These are phyloP conservation scores for Fusarium sp. DNA, from an alignment of 2,329 filamentous ascomycete genomes.

Conservation along the genomic window DNA sequence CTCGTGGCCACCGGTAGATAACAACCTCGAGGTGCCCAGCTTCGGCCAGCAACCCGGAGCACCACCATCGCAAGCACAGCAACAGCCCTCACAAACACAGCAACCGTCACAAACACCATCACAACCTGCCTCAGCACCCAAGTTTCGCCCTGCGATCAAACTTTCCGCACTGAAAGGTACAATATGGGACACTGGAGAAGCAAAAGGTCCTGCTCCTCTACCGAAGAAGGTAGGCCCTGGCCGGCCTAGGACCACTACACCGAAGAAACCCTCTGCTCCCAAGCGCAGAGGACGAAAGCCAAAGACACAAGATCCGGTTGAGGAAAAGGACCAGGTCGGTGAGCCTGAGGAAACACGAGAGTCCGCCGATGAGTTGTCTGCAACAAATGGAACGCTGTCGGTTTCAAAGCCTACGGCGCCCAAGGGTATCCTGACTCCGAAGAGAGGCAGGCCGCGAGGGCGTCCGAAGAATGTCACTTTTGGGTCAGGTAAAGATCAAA, in stretches of 20 bases:
- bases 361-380: constrained; percentile 35
- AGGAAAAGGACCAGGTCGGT: constrained; percentile 16
- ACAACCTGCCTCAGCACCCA: constrained; percentile 31
- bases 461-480: constrained; percentile 71
- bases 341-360: constrained; percentile 16
- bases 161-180: constrained; percentile 56
- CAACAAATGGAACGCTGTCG: constrained; percentile 32
- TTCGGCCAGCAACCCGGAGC: constrained; percentile 14
- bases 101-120: constrained; percentile 19
- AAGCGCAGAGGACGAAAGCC: constrained; percentile 44
- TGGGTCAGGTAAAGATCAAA: constrained; percentile 52
- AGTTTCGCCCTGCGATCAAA: constrained; percentile 56
- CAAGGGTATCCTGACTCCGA: constrained; percentile 72
- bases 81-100: neutral
- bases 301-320: constrained; percentile 33
- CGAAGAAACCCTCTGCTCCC: constrained; percentile 43
- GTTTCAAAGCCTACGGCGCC: constrained; percentile 51
- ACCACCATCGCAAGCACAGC: constrained; percentile 23
- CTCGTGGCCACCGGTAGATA: constrained; percentile 27
- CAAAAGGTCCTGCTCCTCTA: constrained; percentile 25
- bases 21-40: neutral
- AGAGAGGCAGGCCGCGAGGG: constrained; percentile 57
- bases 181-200: constrained; percentile 56
- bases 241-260: constrained; percentile 35
- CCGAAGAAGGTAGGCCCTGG: constrained; percentile 46